Evolutionary conservation across 1,284 basidiomycete genomes (phyloP).

Genomic region (Leccinum variabile): DNA sequence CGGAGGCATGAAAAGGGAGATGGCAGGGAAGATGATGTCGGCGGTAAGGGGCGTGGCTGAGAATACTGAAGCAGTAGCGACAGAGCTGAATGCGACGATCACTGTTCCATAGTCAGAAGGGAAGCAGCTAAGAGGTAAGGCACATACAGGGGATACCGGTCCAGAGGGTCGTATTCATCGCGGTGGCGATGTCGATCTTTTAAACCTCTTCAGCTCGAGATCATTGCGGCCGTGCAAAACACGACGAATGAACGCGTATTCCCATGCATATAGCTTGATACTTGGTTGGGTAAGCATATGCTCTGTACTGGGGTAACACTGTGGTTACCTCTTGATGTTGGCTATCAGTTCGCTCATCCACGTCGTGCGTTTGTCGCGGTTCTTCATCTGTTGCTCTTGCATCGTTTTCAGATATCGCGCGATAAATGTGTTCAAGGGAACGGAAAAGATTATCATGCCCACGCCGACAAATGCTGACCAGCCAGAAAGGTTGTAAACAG

Average conservation of each 20-base stretch:
- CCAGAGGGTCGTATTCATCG: conserved; percentile 64
- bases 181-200: conserved; percentile 75
- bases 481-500: conserved; percentile 85
- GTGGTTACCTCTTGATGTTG: conserved; percentile 80
- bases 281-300: conserved; percentile 33
- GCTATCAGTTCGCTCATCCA: conserved; percentile 82
- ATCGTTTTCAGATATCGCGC: conserved; percentile 76
- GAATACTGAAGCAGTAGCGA: conserved; percentile 76
- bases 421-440: conserved; percentile 80
- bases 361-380: conserved; percentile 74
- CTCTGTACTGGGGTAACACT: neutral
- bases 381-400: conserved; percentile 91
- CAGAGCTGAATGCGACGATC: conserved; percentile 86
- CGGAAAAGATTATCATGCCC: conserved; percentile 82
- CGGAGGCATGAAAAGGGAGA: conserved; percentile 89
- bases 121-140: conserved; percentile 20
- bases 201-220: conserved; percentile 79
- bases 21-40: conserved; percentile 92
- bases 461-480: conserved; percentile 94
- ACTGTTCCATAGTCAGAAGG: conserved; percentile 42
- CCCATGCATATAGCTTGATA: conserved; percentile 86
- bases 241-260: conserved; percentile 79
- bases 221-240: conserved; percentile 82
- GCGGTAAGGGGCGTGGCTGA: conserved; percentile 78
- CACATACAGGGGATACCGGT: conserved; percentile 56